Base-by-base conservation (phyloP, 2,329 filamentous ascomycete species). In the Fusarium sp. region DNA sequence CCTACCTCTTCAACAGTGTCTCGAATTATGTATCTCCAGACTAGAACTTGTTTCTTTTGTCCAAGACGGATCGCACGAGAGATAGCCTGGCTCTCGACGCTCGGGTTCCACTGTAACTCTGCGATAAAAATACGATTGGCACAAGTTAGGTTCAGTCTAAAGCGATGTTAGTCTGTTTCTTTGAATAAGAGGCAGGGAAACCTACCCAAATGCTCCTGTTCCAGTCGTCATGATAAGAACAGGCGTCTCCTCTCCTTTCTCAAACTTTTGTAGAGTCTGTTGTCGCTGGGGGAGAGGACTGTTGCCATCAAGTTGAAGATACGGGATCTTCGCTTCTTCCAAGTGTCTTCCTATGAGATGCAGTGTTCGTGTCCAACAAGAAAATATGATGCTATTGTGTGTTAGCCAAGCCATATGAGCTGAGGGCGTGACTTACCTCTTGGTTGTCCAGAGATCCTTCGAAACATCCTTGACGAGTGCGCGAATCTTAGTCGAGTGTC, bases 21-120 rank as follows among this genome's bases (percentile, higher is more conserved):
- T 0, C 76, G 70, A 0, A 83, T 78, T 0, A 84, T 74, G 43
- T 86, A 87, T 25, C 83, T 78, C 0, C 76, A 81, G 1, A 86
- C 78, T 0, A 72, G 56, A 0, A 87, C 84, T 11, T 78, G 53
- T 7, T 78, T 66, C 3, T 73, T 67, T 58, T 87, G 85, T 0
- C 83, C 82, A 1, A 87, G 73, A 0, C 84, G 79, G 4, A 84
- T 73, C 0, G 82, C 83, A 13, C 84, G 75, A 1, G 79, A 83
- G 14, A 87, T 81, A 0, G 84, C 85, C 55, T 87, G 85, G 14
- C 79, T 80, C 58, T 87, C 85, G 0, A 85, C 80, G 3, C 79
- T 81, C 0, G 84, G 84, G 39, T 87, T 87, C 84, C 84, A 87
- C 25, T 87, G 85, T 0, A 83, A 80, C 49, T 87, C 85, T 0